Conservation (phyloP, 1,139 yeast genomes). For the Trichomonascaceae sp. region DNA sequence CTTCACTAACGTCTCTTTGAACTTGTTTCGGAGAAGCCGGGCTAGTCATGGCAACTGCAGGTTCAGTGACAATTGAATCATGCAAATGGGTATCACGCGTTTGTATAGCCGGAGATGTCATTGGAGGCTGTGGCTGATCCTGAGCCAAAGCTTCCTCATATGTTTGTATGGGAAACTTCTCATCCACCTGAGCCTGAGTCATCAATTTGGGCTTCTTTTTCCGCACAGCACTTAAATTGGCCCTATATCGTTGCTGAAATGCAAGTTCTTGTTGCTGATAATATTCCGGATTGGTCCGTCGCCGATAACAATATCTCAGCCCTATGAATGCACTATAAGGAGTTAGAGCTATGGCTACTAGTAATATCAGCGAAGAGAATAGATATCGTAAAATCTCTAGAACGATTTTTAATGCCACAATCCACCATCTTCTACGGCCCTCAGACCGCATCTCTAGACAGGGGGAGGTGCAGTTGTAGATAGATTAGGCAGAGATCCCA, state of each 20-base stretch:
- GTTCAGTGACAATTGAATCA: constrained; percentile 6
- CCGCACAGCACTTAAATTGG: constrained; percentile 17
- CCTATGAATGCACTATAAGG: constrained; percentile 31
- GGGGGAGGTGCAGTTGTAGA: background rate
- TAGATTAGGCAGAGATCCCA: background rate
- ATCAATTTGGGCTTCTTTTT: constrained; percentile 34
- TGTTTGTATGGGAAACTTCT: constrained; percentile 56
- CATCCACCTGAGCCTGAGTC: constrained; percentile 58
- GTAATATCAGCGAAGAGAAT: constrained; percentile 9
- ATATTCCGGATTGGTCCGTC: constrained; percentile 23
- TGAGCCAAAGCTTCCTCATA: constrained; percentile 38
- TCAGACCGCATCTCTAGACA: background rate
- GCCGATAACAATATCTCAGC: constrained; percentile 31
- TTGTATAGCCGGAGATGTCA: background rate
- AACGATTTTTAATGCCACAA: background rate
- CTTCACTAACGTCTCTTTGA: background rate
- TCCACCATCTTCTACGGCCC: background rate
- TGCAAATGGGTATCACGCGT: background rate
- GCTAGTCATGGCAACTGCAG: constrained; percentile 3
- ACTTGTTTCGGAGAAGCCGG: background rate
- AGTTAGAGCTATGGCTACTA: constrained; percentile 18
- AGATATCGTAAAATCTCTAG: constrained; percentile 1
- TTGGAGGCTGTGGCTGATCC: background rate
- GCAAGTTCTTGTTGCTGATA: constrained; percentile 14
- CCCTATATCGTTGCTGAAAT: constrained; percentile 15